Conservation (phyloP, 495 filamentous ascomycete genomes). For the Aspergillus bridgeri region DNA sequence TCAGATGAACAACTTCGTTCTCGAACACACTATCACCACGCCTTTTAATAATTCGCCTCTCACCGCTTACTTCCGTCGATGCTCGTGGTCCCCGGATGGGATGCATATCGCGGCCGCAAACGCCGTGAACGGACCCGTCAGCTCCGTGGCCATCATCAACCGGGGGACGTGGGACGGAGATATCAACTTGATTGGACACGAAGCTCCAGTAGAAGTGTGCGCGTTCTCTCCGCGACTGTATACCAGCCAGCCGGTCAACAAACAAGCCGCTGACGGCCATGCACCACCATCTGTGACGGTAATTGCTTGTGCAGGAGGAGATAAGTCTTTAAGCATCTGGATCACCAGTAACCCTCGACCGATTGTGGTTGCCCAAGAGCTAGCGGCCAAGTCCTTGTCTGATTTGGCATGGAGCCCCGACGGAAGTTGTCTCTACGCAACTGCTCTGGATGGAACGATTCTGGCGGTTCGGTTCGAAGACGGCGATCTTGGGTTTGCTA, state of each 20-base stretch:
- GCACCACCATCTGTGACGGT: slow-evolving; percentile 70
- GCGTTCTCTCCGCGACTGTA: slow-evolving; percentile 93
- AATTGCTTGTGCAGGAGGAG: slow-evolving; percentile 93
- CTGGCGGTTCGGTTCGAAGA: slow-evolving; percentile 68
- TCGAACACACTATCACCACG: slow-evolving; percentile 78
- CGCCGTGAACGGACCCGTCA: slow-evolving; percentile 94
- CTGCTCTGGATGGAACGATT: slow-evolving; percentile 84
- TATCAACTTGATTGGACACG: slow-evolving; percentile 95
- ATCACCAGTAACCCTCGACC: slow-evolving; percentile 91
- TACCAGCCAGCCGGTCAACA: slow-evolving; percentile 59
- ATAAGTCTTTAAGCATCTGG: slow-evolving; percentile 94
- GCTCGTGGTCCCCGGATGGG: slow-evolving; percentile 96
- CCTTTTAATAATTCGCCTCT: slow-evolving; percentile 87
- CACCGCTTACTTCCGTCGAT: slow-evolving; percentile 94
- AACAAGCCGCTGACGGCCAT: slow-evolving; percentile 40
- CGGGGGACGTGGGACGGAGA: slow-evolving; percentile 91
- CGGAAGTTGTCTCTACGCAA: slow-evolving; percentile 79
- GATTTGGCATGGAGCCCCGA: slow-evolving; percentile 95
- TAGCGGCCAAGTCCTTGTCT: slow-evolving; percentile 84
- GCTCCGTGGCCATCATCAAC: slow-evolving; percentile 93
- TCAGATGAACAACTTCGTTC: slow-evolving; percentile 89
- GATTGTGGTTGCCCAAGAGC: slow-evolving; percentile 80
- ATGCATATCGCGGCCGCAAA: slow-evolving; percentile 97
- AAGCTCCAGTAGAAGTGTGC: slow-evolving; percentile 95
- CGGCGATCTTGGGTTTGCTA: slow-evolving; percentile 70